phyloP scores from a whole-genome alignment of 208 protist species.

The Trypanosoma mega region DNA sequence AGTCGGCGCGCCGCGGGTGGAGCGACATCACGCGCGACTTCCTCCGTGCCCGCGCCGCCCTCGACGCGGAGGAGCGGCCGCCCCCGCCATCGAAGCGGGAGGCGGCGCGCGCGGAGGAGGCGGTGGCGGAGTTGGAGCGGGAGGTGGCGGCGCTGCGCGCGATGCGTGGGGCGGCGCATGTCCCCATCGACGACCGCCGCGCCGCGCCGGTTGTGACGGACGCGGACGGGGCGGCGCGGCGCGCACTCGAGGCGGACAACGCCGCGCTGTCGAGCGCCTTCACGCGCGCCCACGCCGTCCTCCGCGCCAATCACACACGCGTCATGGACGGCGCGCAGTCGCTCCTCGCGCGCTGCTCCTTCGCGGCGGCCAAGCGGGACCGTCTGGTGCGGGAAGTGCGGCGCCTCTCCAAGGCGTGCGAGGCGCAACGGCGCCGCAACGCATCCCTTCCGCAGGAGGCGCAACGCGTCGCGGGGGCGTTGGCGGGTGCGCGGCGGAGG shows the following conservation, averaged over 20 bases:
- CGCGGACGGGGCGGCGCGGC: too few relatives aligned
- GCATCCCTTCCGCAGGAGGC: background rate
- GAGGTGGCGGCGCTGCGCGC: constrained; percentile 9
- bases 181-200: too few relatives aligned
- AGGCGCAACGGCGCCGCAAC: background rate
- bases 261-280: too few relatives aligned
- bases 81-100: too few relatives aligned
- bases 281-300: too few relatives aligned
- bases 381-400: constrained; percentile 6
- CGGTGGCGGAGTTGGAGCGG: background rate
- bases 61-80: too few relatives aligned
- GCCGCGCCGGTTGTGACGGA: too few relatives aligned
- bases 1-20: too few relatives aligned
- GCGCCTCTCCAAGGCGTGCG: background rate
- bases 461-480: background rate
- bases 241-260: too few relatives aligned
- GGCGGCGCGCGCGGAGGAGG: background rate
- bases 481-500: background rate
- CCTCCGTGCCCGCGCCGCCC: too few relatives aligned
- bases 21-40: too few relatives aligned
- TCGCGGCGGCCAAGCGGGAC: background rate
- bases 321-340: background rate
- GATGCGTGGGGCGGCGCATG: background rate
- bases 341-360: background rate
- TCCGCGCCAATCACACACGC: background rate